Conservation (phyloP, 305 asterid genomes). For the Plantago lanceolata region DNA sequence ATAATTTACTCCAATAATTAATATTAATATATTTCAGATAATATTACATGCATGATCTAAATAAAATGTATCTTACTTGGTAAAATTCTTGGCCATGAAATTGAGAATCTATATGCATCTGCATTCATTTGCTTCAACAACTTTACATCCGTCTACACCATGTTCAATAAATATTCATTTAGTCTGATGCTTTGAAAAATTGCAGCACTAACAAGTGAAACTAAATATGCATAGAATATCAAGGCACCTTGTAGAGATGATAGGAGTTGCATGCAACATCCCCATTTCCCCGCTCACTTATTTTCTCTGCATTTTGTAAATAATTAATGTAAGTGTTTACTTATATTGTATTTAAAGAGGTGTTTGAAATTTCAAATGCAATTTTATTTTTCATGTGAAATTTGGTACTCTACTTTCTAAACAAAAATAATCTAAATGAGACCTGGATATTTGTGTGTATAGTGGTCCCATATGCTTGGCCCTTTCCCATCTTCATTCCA, state of each 20-base stretch:
- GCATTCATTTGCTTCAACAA: neutral
- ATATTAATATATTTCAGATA: too few species aligned
- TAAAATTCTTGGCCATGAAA: conserved; percentile 11
- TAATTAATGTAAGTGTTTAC: too few species aligned
- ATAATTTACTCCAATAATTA: too few species aligned
- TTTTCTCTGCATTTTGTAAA: conserved; percentile 1
- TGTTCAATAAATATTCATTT: neutral
- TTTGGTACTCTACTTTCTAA: too few species aligned
- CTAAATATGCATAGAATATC: neutral
- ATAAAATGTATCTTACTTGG: neutral
- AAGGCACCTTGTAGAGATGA: neutral
- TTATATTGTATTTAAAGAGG: too few species aligned
- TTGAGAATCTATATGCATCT: conserved; percentile 1
- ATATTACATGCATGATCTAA: too few species aligned
- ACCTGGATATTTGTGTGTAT: conserved; percentile 11
- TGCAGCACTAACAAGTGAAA: too few species aligned
- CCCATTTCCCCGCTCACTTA: neutral
- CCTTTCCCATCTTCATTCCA: conserved; percentile 15
- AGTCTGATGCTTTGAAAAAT: neutral
- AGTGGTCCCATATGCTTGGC: conserved; percentile 14
- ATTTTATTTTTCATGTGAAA: too few species aligned
- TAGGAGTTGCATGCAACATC: conserved; percentile 14
- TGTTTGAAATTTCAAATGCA: neutral
- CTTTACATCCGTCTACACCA: conserved; percentile 1
- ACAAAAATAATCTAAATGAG: neutral